phyloP scores from a whole-genome alignment of 164 flowering plant genomes.

The Santalum album region DNA sequence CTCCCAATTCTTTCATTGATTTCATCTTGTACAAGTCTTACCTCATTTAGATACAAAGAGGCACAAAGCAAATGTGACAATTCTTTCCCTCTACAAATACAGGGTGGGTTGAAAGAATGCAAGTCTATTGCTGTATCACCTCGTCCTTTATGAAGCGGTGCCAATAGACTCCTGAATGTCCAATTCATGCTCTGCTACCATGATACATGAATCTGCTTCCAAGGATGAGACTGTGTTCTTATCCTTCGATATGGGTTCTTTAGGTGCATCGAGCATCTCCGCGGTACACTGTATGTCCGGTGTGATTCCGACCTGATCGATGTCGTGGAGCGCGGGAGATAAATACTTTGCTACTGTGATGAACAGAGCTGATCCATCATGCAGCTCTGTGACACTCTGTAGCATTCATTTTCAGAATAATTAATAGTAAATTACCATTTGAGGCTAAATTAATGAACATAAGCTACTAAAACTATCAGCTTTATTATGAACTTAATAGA shows the following conservation, averaged over 20 bases:
- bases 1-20: too few relatives aligned
- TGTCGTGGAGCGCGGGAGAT: constrained; percentile 86
- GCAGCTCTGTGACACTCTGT: constrained; percentile 94
- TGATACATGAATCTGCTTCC: constrained; percentile 86
- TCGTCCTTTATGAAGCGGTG: constrained; percentile 42
- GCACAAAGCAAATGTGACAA: too few relatives aligned
- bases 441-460: too few relatives aligned
- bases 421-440: too few relatives aligned
- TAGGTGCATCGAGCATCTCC: constrained; percentile 53
- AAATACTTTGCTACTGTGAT: constrained; percentile 89
- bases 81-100: too few relatives aligned
- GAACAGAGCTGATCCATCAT: constrained; percentile 91
- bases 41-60: neutral
- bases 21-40: neutral
- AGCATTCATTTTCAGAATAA: too few relatives aligned
- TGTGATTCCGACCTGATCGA: constrained; percentile 80
- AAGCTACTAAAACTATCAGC: too few relatives aligned
- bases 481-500: too few relatives aligned
- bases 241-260: constrained; percentile 24
- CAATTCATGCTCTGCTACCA: constrained; percentile 90
- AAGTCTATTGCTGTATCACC: neutral
- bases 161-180: constrained; percentile 73
- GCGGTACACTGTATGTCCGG: constrained; percentile 92
- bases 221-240: constrained; percentile 35
- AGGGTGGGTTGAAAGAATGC: neutral